Evolutionary conservation across 768 basidiomycete genomes (phyloP).

Genomic region (Agrocybe chaxingu): DNA sequence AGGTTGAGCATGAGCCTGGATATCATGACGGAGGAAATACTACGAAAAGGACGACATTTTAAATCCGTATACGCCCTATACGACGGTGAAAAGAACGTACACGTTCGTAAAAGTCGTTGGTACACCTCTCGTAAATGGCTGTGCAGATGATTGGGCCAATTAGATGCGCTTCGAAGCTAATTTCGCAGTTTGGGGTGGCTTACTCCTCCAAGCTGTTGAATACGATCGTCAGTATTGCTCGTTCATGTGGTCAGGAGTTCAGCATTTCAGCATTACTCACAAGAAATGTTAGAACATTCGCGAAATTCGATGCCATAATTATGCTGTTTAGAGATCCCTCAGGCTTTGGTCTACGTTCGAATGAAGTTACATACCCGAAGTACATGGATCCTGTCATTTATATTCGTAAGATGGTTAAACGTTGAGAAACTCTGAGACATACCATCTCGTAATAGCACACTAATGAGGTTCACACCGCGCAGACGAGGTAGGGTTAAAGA

Average conservation of each 20-base stretch:
- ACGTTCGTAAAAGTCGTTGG: slow-evolving; percentile 33
- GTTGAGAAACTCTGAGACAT: not conserved
- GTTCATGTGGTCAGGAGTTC: not conserved
- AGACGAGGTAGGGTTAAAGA: slow-evolving; percentile 24
- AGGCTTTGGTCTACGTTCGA: not conserved
- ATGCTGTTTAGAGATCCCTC: slow-evolving; percentile 19
- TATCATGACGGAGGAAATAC: slow-evolving; percentile 35
- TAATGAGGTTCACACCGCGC: slow-evolving; percentile 23
- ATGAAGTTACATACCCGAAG: slow-evolving; percentile 26
- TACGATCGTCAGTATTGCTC: not conserved
- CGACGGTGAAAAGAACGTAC: slow-evolving; percentile 17
- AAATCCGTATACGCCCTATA: not conserved
- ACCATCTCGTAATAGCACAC: slow-evolving; percentile 39
- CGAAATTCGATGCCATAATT: slow-evolving; percentile 31
- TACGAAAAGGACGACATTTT: slow-evolving; percentile 4
- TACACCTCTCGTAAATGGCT: slow-evolving; percentile 30
- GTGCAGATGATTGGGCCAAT: not conserved
- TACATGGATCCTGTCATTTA: slow-evolving; percentile 32
- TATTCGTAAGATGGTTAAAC: not conserved
- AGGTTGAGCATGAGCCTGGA: slow-evolving; percentile 40
- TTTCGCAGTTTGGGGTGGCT: slow-evolving; percentile 8
- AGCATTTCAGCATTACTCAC: slow-evolving; percentile 18
- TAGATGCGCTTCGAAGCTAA: not conserved
- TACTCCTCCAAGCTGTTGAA: slow-evolving; percentile 28
- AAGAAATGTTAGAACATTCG: slow-evolving; percentile 35